Evolutionary conservation across 192 early-diverging fungal species (phyloP), one percentile per base, ranked within the genome.

Genomic region (Piromyces finnis): DNA sequence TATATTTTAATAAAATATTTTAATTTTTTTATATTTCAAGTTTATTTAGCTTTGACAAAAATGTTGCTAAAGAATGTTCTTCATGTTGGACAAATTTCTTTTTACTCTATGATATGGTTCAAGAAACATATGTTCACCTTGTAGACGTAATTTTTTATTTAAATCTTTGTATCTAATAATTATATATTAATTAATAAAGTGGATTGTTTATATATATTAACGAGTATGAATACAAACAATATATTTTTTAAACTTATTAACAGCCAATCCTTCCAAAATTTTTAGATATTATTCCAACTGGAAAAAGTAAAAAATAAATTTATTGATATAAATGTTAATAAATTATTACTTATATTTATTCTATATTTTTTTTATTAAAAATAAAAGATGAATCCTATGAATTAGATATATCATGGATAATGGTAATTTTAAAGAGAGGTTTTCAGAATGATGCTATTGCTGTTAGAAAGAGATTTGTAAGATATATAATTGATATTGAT

Each of bases 71-170:
- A 28, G 30, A 83, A 35, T 28, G 17, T n/a, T 80, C 83, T 3
- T 28, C 77, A 32, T 35, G 86, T 28, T 90, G 87, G 88, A 83
- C 85, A 29, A 88, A 90, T 30, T 89, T 85, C 81, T 87, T 86
- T 79, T 79, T 85, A 17, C 68, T 88, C 15, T 87, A 85, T 51
- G 88, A 90, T 37, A 85, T 82, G 79, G 81, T 88, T 41, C 84
- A 87, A 37, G 87, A 89, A 80, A 79, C 81, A 7, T 81, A 81
- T 14, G 41, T 81, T n/a, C 89, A 90, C 79, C 82, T 90, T 18
- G 81, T 89, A 0, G 86, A 51, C 22, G 41, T 51, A 51, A 16
- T 32, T 32, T 32, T 32, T 32, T 32, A 32, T 32, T n/a, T n/a
- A n/a, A n/a, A n/a, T n/a, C n/a, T n/a, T n/a, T n/a, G n/a, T n/a